Base-by-base conservation (phyloP, 352 stramenopile species). In the Pythium phragmiticola region DNA sequence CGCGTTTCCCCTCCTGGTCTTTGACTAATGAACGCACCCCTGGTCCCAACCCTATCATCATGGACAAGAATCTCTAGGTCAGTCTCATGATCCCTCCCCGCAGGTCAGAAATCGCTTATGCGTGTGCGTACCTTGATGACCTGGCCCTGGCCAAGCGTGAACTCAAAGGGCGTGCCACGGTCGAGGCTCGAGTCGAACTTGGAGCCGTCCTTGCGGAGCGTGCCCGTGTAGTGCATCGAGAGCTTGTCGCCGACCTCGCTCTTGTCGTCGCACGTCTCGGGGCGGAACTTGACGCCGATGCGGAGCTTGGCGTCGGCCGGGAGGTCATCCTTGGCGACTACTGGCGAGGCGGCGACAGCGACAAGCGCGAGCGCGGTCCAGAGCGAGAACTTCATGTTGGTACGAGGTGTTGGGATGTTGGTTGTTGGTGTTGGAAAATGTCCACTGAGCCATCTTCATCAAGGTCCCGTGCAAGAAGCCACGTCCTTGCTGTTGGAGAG, bases 161-260 rank as follows among this genome's bases (percentile, higher is more conserved):
- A 99, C 33, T 97, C 93, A 50, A 98, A 98, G 4, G 96, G 96
- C 69, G 81, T 58, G 63, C 93, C 92, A 63, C 96, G 94, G 63
- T 98, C 92, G 63, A 98, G 82, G 36, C 91, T 98, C 59, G 90
- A 98, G 80, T 99, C 97, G 72, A 99, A 99, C 70, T 98, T 94
- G 65, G 88, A 97, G 56, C 97, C 97, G 76, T 98, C 93, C 70
- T 97, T 98, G 68, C 83, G 88, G 37, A 99, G 74, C 33, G 85
- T 98, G 43, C 97, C 97, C 48, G 92, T 98, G 88, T 98, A 98
- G 81, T 98, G 92, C 70, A 98, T 98, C 57, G 88, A 97, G 28
- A 99, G 83, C 69, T 95, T 88, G 68, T 94, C 87, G 33, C 93
- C 93, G 53, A 74, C 60, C 67, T 89, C 69, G 62, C 72, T 90